Evolutionary conservation across 805 yeast species (phyloP), one percentile per base, ranked within the genome.

Genomic region (Wickerhamomyces bisporus): DNA sequence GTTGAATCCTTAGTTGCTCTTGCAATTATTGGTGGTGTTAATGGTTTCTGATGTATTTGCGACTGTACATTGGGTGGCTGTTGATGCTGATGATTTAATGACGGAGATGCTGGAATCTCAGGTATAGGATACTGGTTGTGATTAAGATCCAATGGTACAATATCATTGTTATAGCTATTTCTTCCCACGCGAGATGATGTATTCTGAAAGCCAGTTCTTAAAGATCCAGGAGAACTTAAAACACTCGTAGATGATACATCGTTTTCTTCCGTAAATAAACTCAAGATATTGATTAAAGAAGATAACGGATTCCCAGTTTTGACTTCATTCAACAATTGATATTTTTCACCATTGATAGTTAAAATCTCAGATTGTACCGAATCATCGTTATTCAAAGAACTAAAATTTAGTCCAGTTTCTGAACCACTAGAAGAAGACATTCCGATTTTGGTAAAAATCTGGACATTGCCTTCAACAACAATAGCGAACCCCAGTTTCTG

Each of bases 391-490:
- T 46, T 42, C 11, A 38, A 23, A 2, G 32, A 16, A 11, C 36
- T 18, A 8, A 16, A 10, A 7, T 44, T 34, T 3, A 31, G 16
- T 6, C 34, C 42, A 30, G 28, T 25, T 10, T 28, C 34, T n/a
- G 30, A 10, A 19, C 26, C 17, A n/a, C n/a, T n/a, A n/a, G n/a
- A n/a, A 34, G 55, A 26, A 50, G 53, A 26, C 68, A 27, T 7
- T 14, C 32, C 66, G 3, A 81, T 62, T 44, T 75, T 76, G 32
- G 81, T 78, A 54, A 74, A 87, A 0, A 93, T 84, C 53, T 86
- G 88, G 34, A 91, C 75, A 11, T 79, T 73, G 1, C 98, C 98
- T 49, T 89, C 97, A 1, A 89, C 95, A 17, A 91, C 95, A 31
- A 93, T 84, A 26, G 93, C 79, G 52, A 93, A 89, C 1, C 98